Evolutionary conservation across 345 rosid species (phyloP), one percentile per base, ranked within the genome.

Genomic region (Punica granatum): DNA sequence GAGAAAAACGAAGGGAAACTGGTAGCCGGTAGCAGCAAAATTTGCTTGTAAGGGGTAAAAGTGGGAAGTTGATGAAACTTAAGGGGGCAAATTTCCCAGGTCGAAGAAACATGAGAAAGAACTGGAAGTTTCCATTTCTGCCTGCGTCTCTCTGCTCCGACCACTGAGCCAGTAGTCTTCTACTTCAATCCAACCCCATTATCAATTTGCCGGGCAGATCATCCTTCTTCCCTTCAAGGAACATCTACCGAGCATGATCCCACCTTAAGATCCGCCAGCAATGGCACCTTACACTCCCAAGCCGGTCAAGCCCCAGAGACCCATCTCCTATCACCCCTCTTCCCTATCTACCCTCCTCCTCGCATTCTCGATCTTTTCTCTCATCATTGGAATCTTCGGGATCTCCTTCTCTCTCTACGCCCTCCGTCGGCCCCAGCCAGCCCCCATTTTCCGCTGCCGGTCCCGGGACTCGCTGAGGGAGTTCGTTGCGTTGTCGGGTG

Each of bases 321-420:
- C 77, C 71, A 62, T 34, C 65, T 70, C 70, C 51, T 13, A 49
- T 34, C 49, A 66, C 67, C 35, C 65, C 39, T 56, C 78, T 3
- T 31, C 74, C 43, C 66, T 69, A 31, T 76, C 80, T 61, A 30
- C 74, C 41, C 82, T 75, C 53, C 70, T 88, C 26, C 67, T 88
- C 56, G 16, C 81, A 66, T 86, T 88, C 71, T 84, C 90, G 28
- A 37, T 82, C 66, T 8, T 86, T 73, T 86, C 80, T 67, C 69
- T 88, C 49, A 58, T 85, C 53, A 72, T 85, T 64, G 97, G 92
- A 71, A 61, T 90, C 72, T 65, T 86, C 30, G 94, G 94, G 13
- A 68, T 85, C 23, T 36, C 84, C 70, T 88, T 85, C 68, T 87
- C 90, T 28, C 31, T 88, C 83, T 54, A 83, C 43, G 78, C 82